phyloP scores from a whole-genome alignment of 805 yeast species.

The Lipomyces yamadae region DNA sequence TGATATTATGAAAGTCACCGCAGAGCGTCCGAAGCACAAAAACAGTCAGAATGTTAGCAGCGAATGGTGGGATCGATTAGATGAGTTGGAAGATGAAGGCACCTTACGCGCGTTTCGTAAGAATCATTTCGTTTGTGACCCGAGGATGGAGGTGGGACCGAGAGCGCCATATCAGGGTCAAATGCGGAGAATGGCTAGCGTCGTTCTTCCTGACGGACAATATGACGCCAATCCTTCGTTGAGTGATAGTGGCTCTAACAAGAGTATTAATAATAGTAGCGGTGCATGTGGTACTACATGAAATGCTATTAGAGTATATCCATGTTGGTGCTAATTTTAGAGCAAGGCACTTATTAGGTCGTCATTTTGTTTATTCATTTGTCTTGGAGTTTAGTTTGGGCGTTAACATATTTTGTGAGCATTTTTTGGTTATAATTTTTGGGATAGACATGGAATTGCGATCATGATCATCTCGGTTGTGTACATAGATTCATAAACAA shows the following conservation, averaged over 20 bases:
- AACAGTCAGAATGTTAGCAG: neutral
- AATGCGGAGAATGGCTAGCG: neutral
- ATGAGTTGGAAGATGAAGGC: constrained; percentile 4
- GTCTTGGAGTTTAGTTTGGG: neutral
- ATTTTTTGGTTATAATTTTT: neutral
- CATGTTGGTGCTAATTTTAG: neutral
- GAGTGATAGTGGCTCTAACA: neutral
- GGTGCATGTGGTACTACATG: neutral
- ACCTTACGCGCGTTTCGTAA: neutral
- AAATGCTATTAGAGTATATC: neutral
- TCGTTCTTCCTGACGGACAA: neutral
- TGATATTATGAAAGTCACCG: constrained; percentile 29
- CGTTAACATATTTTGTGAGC: neutral
- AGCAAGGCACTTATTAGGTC: neutral
- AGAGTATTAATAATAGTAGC: neutral
- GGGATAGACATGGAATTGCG: neutral
- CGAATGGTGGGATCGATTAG: constrained; percentile 23
- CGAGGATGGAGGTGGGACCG: neutral
- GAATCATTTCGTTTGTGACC: neutral
- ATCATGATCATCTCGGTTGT: neutral
- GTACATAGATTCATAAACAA: neutral
- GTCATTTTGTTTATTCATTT: neutral
- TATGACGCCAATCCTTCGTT: neutral
- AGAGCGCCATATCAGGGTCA: neutral
- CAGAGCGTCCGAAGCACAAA: neutral